Evolutionary conservation across 140 eudicot genomes (phyloP).

Genomic region (Oenanthe javanica): DNA sequence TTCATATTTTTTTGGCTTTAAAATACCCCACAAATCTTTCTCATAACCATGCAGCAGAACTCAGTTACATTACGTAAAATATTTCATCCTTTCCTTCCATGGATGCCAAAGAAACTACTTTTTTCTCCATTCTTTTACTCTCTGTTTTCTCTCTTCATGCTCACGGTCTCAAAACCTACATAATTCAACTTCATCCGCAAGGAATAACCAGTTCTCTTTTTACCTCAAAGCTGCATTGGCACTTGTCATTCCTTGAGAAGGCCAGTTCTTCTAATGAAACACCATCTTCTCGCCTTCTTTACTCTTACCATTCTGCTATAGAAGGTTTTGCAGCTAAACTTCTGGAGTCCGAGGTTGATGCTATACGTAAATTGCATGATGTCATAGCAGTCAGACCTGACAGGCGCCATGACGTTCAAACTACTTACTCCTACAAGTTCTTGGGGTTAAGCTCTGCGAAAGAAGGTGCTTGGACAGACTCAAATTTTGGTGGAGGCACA

Average conservation of each 20-base stretch:
- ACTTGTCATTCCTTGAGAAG: constrained; percentile 61
- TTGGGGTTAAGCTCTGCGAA: constrained; percentile 44
- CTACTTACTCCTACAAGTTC: constrained; percentile 84
- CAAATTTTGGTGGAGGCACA: constrained; percentile 60
- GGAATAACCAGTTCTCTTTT: constrained; percentile 29
- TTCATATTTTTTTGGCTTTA: constrained; percentile 25
- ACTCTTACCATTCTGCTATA: constrained; percentile 71
- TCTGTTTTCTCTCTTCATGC: constrained; percentile 17
- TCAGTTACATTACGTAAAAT: not conserved
- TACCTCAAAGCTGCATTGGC: constrained; percentile 61
- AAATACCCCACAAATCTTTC: constrained; percentile 40
- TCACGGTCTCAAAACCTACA: constrained; percentile 50
- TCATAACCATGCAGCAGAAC: constrained; percentile 17
- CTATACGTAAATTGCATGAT: constrained; percentile 32
- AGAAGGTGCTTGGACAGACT: constrained; percentile 57
- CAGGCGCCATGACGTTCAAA: constrained; percentile 47
- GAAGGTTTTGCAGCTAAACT: constrained; percentile 88
- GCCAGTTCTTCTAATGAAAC: constrained; percentile 27
- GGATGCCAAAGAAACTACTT: constrained; percentile 22
- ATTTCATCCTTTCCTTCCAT: constrained; percentile 18
- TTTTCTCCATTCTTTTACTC: constrained; percentile 20
- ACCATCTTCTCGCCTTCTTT: constrained; percentile 56
- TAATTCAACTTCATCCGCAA: constrained; percentile 74
- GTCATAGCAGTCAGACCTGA: constrained; percentile 75
- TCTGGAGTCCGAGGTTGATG: constrained; percentile 34